Evolutionary conservation across 345 rosid genomes (phyloP).

Genomic region (Aurinia saxatilis): DNA sequence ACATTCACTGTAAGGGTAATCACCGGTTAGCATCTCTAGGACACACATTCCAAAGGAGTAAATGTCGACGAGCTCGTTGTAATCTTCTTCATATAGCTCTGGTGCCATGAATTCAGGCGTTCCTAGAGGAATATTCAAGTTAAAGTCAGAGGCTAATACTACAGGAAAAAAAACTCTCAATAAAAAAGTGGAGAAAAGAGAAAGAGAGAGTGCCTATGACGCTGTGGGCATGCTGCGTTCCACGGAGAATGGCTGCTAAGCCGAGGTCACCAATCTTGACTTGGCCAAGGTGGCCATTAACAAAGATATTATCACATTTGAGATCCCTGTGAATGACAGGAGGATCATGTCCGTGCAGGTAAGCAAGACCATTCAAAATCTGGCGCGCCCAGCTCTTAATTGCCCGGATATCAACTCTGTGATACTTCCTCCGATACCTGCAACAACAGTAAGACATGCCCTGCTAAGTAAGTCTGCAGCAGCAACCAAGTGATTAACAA

Average conservation of each 20-base stretch:
- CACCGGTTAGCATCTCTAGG: conserved; percentile 86
- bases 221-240: conserved; percentile 74
- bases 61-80: conserved; percentile 82
- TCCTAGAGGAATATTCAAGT: conserved; percentile 34
- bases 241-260: conserved; percentile 75
- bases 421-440: conserved; percentile 73
- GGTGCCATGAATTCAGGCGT: conserved; percentile 99
- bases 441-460: neutral
- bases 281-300: conserved; percentile 92
- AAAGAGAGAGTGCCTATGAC: conserved; percentile 51
- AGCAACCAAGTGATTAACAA: no score
- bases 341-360: conserved; percentile 74
- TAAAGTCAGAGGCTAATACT: neutral
- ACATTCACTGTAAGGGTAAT: conserved; percentile 87
- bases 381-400: conserved; percentile 90
- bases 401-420: conserved; percentile 55
- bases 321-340: conserved; percentile 95
- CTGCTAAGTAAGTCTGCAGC: no score
- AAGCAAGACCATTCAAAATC: conserved; percentile 65
- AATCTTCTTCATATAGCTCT: conserved; percentile 91
- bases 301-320: conserved; percentile 88
- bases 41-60: conserved; percentile 96
- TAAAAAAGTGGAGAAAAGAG: neutral
- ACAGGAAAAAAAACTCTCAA: neutral
- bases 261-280: conserved; percentile 96